These are phyloP conservation scores for Scalesia atractyloides DNA, from an alignment of 129 eudicot genomes.

Conservation along the genomic window DNA sequence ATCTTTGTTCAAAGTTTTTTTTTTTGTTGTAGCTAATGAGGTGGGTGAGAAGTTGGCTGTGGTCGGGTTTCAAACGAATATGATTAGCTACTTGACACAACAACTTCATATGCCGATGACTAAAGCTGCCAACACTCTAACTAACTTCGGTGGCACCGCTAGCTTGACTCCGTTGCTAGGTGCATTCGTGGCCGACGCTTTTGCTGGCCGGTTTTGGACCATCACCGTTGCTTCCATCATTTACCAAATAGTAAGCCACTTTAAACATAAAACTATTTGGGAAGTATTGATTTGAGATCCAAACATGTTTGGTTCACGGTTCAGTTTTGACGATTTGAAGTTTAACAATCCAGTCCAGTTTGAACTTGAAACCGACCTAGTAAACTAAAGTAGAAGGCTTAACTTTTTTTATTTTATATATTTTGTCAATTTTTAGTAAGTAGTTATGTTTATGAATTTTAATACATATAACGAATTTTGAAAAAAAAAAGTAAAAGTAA, in stretches of 20 bases:
- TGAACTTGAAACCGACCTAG: no score
- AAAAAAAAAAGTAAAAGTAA: no score
- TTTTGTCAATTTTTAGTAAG: no score
- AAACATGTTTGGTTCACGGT: no score
- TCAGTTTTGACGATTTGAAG: no score
- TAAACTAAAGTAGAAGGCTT: no score
- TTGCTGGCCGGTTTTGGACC: constrained; percentile 92
- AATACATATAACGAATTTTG: no score
- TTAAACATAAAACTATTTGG: no score
- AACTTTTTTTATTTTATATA: no score
- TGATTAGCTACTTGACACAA: constrained; percentile 82
- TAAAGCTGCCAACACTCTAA: constrained; percentile 85
- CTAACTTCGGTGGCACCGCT: constrained; percentile 82
- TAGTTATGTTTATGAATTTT: no score
- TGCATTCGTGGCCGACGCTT: constrained; percentile 80
- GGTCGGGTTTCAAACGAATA: constrained; percentile 80
- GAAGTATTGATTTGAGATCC: no score
- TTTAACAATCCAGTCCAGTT: no score
- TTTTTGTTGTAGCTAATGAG: constrained; percentile 73
- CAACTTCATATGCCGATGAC: constrained; percentile 83
- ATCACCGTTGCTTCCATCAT: constrained; percentile 76
- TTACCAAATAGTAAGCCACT: constrained; percentile 54
- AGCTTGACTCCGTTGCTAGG: constrained; percentile 88
- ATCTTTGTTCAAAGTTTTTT: background rate
- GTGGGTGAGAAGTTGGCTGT: constrained; percentile 85